Evolutionary conservation across 805 yeast genomes (phyloP), one percentile per base, ranked within the genome.

Genomic region (Dipodascopsis uninucleata): DNA sequence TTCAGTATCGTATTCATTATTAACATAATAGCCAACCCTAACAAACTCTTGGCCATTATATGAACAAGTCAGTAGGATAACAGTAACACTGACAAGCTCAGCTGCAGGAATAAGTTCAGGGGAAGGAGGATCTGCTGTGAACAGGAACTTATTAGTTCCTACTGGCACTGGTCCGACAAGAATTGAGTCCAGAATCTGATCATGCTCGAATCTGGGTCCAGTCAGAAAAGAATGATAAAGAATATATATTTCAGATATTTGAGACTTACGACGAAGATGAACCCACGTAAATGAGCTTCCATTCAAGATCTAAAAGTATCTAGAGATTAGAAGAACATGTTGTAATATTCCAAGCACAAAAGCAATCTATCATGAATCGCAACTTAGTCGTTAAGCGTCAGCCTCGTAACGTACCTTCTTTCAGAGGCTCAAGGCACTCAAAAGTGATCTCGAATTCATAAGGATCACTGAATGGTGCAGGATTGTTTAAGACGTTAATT

Each of bases 161-260:
- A 93, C 95, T 0, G 98, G 99, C 1, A 93, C 95, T 0, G 99
- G 99, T 0, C 99, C 99, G 3, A 93, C 99, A n/a, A 93, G 69
- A 29, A 93, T 80, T 1, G 97, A 88, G 61, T 93, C 99, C 43
- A 93, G 71, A 63, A 89, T 97, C 66, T 93, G 99, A 64, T 93
- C 99, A 58, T 93, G 97, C 53, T 93, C 97, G 40, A 87, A 65
- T 16, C 65, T 62, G 25, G 16, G 12, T 35, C 31, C 6, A 12
- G 25, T 12, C 33, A 12, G 6, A 17, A 23, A 26, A 16, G 21
- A n/a, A 22, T 14, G 23, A 36, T 10, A 28, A 31, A 36, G 20
- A 18, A 9, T 32, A 7, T 20, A 8, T 5, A 24, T 8, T 21
- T n/a, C 10, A 23, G 14, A 21, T 9, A 6, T 3, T 6, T 28